Evolutionary conservation across 2,329 filamentous ascomycete species (phyloP).

Genomic region (Xylaria sp.): DNA sequence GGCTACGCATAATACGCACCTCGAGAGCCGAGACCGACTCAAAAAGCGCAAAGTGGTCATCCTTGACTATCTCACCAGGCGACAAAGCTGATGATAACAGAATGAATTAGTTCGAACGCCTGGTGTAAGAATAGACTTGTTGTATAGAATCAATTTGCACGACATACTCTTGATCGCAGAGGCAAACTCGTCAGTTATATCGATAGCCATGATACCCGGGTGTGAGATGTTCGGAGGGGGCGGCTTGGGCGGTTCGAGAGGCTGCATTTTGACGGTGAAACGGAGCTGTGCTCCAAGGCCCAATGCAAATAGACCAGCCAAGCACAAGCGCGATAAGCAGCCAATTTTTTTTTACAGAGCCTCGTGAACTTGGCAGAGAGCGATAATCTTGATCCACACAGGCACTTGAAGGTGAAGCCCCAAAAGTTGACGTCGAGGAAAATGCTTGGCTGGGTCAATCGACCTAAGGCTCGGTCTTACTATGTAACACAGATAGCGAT

Average conservation of each 20-base stretch:
- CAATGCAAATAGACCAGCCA: background rate
- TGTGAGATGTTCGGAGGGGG: slow-evolving; percentile 56
- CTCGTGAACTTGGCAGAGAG: slow-evolving; percentile 7
- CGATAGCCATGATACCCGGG: slow-evolving; percentile 64
- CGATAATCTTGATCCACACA: slow-evolving; percentile 18
- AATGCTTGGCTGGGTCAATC: background rate
- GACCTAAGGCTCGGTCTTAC: background rate
- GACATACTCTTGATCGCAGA: slow-evolving; percentile 63
- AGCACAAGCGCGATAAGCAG: slow-evolving; percentile 6
- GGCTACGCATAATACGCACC: slow-evolving; percentile 50
- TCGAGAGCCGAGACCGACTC: slow-evolving; percentile 91
- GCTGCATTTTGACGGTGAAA: slow-evolving; percentile 33
- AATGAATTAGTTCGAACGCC: slow-evolving; percentile 17
- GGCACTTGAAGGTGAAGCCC: background rate
- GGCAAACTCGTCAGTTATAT: slow-evolving; percentile 68
- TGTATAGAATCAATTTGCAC: background rate
- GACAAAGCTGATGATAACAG: slow-evolving; percentile 67
- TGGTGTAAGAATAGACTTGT: background rate
- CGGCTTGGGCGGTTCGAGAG: slow-evolving; percentile 39
- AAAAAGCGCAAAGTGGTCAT: slow-evolving; percentile 93
- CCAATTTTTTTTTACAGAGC: slow-evolving; percentile 11
- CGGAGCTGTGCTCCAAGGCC: slow-evolving; percentile 11
- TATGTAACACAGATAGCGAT: background rate
- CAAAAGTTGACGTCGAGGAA: background rate
- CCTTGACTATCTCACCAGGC: slow-evolving; percentile 88